A percentile compares a stretch with the other conserved stretches of the same genome.
These are phyloP conservation scores for Mortierella sp. DNA, from an alignment of 371 early-diverging fungal species.

Conservation along the genomic window DNA sequence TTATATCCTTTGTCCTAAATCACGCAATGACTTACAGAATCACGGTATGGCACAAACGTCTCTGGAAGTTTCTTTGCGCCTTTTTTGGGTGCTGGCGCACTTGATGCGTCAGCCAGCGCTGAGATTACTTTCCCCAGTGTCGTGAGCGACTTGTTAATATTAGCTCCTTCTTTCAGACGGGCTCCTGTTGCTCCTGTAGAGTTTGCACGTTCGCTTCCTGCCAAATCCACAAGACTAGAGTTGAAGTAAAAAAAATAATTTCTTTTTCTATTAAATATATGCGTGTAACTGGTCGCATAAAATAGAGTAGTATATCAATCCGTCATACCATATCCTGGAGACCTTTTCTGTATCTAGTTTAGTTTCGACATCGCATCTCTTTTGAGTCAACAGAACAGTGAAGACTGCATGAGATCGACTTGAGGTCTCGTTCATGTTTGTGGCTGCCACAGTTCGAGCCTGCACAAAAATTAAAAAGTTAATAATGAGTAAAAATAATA, in stretches of 20 bases:
- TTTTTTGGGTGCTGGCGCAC: constrained; percentile 59
- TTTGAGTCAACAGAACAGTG: constrained; percentile 84
- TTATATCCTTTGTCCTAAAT: not conserved
- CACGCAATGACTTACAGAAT: constrained; percentile 71
- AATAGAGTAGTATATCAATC: not conserved
- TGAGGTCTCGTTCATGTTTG: constrained; percentile 96
- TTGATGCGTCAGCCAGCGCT: constrained; percentile 87
- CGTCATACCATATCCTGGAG: constrained; percentile 73
- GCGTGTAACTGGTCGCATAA: not conserved
- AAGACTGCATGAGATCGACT: constrained; percentile 97
- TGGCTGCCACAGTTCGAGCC: constrained; percentile 93
- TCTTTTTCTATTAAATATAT: no score
- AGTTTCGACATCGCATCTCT: constrained; percentile 68
- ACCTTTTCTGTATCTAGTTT: constrained; percentile 83
- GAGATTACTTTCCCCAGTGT: constrained; percentile 98
- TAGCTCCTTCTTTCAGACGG: constrained; percentile 99
- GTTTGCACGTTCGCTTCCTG: constrained; percentile 97
- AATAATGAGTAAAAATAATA: not conserved
- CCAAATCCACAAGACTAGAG: constrained; percentile 85
- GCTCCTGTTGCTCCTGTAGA: constrained; percentile 96
- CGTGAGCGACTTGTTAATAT: constrained; percentile 97
- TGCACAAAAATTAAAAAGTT: constrained; percentile 20
- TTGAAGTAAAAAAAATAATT: not conserved
- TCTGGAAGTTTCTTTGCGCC: constrained; percentile 66
- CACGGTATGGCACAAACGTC: constrained; percentile 87